Base-by-base conservation (phyloP, 352 stramenopile genomes). In the Globisporangium ultimum region DNA sequence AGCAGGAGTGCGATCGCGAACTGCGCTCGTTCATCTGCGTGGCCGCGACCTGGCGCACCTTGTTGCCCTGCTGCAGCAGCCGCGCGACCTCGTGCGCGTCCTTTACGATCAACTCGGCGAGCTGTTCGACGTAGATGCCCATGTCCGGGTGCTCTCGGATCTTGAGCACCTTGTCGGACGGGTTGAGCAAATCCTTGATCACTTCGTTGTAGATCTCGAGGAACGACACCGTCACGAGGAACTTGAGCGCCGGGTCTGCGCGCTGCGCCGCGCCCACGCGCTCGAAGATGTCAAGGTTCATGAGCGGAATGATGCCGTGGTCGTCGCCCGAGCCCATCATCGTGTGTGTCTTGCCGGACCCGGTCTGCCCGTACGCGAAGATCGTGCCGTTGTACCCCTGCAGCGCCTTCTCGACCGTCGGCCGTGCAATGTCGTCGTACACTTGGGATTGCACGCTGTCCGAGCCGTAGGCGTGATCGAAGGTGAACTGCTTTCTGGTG, bases 191-290 rank as follows among this genome's bases (percentile, higher is more conserved):
- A 60, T 98, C 94, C 41, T 95, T 91, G 59, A 98, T 95, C 1
- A 96, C 82, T 64, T 98, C 94, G 66, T 98, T 97, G 76, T 98
- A 98, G 56, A 98, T 97, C 60, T 98, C 93, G 20, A 98, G 70
- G 61, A 96, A 98, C n/a, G 88, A 96, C 15, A 97, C 90, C 1
- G 84, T 91, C 15, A 98, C 77, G 32, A 97, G 73, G 63, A 87
- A 98, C 63, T 97, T 87, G 47, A 80, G 70, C 15, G 71, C 63
- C 5, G 59, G 69, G 20, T 71, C 57, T n/a, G 63, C 66, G 21
- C 48, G 54, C 17, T 70, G 61, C 36, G 64, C 72, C 20, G 56
- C 62, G 17, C 71, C 61, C 24, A 90, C 66, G 18, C 76, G 72
- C 3, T 71, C 48, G 56, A 98, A 98, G 12, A 98, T 66, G 49